These are phyloP conservation scores for Xylaria hypoxylon DNA, from an alignment of 2,329 filamentous ascomycete species.

Conservation along the genomic window DNA sequence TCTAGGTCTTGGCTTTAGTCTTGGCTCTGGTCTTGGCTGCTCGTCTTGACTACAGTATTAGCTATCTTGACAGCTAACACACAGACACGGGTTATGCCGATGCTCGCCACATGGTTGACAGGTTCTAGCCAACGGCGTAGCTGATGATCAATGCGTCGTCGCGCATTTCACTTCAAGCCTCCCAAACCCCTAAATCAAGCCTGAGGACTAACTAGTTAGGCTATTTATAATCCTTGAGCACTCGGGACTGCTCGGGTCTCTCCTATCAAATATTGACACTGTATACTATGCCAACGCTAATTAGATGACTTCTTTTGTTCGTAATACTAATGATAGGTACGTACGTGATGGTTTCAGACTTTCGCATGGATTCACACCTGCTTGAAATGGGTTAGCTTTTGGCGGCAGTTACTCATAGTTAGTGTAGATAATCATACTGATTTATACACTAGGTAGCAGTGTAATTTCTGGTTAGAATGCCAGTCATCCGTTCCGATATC, in stretches of 20 bases:
- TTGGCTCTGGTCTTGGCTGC: constrained; percentile 6
- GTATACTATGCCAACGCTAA: constrained; percentile 1
- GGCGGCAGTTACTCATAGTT: too few relatives aligned
- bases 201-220: neutral
- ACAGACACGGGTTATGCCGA: constrained; percentile 23
- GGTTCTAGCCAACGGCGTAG: constrained; percentile 22
- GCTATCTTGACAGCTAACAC: constrained; percentile 20
- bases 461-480: too few relatives aligned
- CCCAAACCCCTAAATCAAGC: neutral
- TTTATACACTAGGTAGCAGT: too few relatives aligned
- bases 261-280: neutral
- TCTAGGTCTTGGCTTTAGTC: neutral
- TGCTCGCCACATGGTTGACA: constrained; percentile 38
- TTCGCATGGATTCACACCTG: neutral
- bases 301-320: neutral
- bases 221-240: neutral
- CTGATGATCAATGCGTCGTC: constrained; percentile 8
- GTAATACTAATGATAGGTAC: neutral
- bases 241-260: neutral
- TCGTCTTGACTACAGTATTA: constrained; percentile 10
- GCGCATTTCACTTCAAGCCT: neutral
- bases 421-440: too few relatives aligned
- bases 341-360: neutral
- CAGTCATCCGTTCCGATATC: neutral
- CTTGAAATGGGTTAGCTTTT: constrained; percentile 6